These are phyloP conservation scores for Yamagishiella unicocca DNA, from an alignment of 139 green algal genomes.

Conservation along the genomic window DNA sequence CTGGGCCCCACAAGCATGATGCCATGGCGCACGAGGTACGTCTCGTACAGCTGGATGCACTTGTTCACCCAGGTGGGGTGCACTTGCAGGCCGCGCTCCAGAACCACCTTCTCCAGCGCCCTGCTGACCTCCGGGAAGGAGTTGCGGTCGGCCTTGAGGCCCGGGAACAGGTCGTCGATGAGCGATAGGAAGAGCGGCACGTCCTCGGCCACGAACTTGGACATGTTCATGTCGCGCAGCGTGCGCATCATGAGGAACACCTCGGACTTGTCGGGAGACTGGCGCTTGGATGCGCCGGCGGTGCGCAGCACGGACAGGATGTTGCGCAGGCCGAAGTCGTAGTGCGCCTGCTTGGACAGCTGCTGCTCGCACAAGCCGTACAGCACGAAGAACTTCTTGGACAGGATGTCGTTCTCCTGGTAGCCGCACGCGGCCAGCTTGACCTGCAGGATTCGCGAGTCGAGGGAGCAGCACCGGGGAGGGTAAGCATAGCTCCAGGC, in stretches of 20 bases:
- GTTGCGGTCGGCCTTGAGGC: slow-evolving; percentile 76
- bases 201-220: slow-evolving; percentile 98
- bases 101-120: slow-evolving; percentile 78
- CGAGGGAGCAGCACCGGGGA: neutral
- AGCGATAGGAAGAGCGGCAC: slow-evolving; percentile 95
- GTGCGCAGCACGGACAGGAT: slow-evolving; percentile 93
- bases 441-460: slow-evolving; percentile 65
- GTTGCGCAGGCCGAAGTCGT: slow-evolving; percentile 98
- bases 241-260: slow-evolving; percentile 85
- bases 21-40: slow-evolving; percentile 92
- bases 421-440: slow-evolving; percentile 95
- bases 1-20: slow-evolving; percentile 94
- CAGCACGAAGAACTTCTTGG: slow-evolving; percentile 97
- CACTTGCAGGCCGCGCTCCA: slow-evolving; percentile 79
- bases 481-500: too few species aligned
- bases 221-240: slow-evolving; percentile 96
- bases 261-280: slow-evolving; percentile 88
- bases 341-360: slow-evolving; percentile 97
- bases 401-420: slow-evolving; percentile 94
- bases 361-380: slow-evolving; percentile 98
- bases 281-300: slow-evolving; percentile 90
- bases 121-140: slow-evolving; percentile 81
- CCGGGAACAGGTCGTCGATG: slow-evolving; percentile 96
- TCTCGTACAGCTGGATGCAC: slow-evolving; percentile 98
- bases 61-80: slow-evolving; percentile 93